A percentile compares a stretch with the other conserved stretches of the same genome.
Evolutionary conservation across 2,329 filamentous ascomycete species (phyloP).

Genomic region (Colletotrichum euphorbiae): DNA sequence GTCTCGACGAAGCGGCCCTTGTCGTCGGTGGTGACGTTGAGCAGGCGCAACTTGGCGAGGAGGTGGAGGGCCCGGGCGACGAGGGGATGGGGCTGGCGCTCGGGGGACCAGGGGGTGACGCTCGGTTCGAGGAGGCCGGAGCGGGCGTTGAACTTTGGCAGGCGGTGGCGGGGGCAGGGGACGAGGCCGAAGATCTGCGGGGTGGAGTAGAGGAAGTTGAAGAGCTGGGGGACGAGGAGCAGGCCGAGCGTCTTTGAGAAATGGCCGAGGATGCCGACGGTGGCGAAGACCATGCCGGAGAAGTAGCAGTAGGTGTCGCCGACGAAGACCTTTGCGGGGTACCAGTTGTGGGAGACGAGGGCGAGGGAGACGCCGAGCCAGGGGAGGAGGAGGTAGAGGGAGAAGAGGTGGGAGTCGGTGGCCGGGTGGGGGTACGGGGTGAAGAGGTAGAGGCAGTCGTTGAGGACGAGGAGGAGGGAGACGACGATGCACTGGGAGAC

Average conservation of each 20-base stretch:
- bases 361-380: conserved; percentile 94
- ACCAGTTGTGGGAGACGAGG: conserved; percentile 93
- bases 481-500: conserved; percentile 94
- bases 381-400: conserved; percentile 91
- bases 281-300: conserved; percentile 98
- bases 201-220: conserved; percentile 95
- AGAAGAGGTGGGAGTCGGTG: conserved; percentile 95
- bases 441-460: conserved; percentile 89
- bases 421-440: conserved; percentile 90
- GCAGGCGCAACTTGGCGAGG: conserved; percentile 74
- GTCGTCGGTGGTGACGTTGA: conserved; percentile 72
- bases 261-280: conserved; percentile 95
- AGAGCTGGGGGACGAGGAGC: conserved; percentile 90
- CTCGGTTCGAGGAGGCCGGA: conserved; percentile 90
- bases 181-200: conserved; percentile 92
- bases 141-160: conserved; percentile 88
- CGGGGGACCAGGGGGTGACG: conserved; percentile 77
- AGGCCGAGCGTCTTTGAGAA: conserved; percentile 97
- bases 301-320: conserved; percentile 99
- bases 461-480: conserved; percentile 83
- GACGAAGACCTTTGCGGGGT: conserved; percentile 93
- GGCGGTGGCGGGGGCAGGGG: conserved; percentile 90
- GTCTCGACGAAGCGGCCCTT: conserved; percentile 80
- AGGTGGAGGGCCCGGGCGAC: conserved; percentile 74
- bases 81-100: conserved; percentile 74